Conservation (phyloP, 1,284 basidiomycete species). For the Malassezia nana region DNA sequence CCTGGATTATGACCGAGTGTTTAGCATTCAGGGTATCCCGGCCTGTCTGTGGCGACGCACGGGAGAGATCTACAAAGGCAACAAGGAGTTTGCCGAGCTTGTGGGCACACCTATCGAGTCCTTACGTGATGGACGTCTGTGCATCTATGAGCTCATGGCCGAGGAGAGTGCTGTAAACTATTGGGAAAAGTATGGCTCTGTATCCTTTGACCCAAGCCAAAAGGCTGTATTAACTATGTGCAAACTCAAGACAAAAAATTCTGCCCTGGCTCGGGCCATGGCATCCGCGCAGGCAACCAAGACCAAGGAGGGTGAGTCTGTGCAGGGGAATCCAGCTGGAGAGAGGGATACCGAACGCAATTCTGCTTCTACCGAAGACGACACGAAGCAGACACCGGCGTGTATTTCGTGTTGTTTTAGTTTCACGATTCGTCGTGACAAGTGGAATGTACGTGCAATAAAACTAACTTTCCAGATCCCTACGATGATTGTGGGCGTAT, state of each 20-base stretch:
- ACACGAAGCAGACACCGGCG: conserved; percentile 50
- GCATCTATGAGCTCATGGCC: conserved; percentile 76
- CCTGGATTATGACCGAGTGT: conserved; percentile 89
- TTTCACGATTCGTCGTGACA: conserved; percentile 80
- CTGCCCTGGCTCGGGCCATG: conserved; percentile 16
- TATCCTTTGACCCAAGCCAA: conserved; percentile 62
- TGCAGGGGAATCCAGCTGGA: background rate
- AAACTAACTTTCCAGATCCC: conserved; percentile 11
- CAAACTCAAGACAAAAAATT: conserved; percentile 55
- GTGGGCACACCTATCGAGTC: conserved; percentile 71
- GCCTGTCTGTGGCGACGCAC: conserved; percentile 93
- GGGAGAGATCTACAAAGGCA: conserved; percentile 96
- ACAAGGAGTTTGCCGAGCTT: conserved; percentile 81
- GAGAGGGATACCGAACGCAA: background rate
- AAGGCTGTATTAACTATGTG: conserved; percentile 90
- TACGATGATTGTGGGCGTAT: conserved; percentile 23
- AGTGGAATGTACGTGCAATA: conserved; percentile 34
- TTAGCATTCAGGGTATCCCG: conserved; percentile 67
- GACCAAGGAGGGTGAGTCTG: conserved; percentile 1
- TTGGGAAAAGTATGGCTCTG: conserved; percentile 59
- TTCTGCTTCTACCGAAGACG: background rate
- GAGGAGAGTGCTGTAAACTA: conserved; percentile 86
- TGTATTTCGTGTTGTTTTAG: conserved; percentile 82
- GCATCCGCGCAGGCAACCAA: background rate
- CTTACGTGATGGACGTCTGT: conserved; percentile 76